These are phyloP conservation scores for Rhodotorula sp. DNA, from an alignment of 1,284 basidiomycete species.

Conservation along the genomic window DNA sequence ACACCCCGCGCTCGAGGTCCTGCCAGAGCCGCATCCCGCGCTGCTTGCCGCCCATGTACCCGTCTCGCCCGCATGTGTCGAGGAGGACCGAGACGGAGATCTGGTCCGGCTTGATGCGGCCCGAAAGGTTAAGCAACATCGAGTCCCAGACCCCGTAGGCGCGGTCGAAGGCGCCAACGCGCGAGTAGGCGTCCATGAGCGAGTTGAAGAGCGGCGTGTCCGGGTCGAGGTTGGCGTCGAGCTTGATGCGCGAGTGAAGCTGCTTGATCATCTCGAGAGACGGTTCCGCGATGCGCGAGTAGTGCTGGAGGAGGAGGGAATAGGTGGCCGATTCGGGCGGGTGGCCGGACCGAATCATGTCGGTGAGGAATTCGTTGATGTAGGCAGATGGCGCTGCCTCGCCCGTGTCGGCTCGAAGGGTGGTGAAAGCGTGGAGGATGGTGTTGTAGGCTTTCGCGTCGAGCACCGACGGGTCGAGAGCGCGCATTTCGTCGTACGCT, in stretches of 20 bases:
- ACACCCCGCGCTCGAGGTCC: constrained; percentile 44
- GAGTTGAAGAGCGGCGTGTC: constrained; percentile 77
- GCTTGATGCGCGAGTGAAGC: constrained; percentile 71
- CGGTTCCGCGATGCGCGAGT: constrained; percentile 43
- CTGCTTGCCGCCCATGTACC: constrained; percentile 31
- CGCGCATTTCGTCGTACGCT: constrained; percentile 37
- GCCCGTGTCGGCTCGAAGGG: constrained; percentile 24
- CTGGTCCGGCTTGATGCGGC: constrained; percentile 53
- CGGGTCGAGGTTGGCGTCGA: constrained; percentile 71
- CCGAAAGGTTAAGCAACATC: constrained; percentile 55
- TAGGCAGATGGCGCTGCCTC: constrained; percentile 58
- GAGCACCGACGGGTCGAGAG: constrained; percentile 29
- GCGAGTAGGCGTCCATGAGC: constrained; percentile 85
- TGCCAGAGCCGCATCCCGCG: constrained; percentile 29
- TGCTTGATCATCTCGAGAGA: constrained; percentile 55
- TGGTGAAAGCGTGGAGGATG: constrained; percentile 38
- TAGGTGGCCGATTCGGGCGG: constrained; percentile 64
- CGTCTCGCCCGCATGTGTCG: constrained; percentile 72
- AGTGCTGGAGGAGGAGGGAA: constrained; percentile 63
- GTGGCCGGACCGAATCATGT: constrained; percentile 71
- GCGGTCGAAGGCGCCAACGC: constrained; percentile 65
- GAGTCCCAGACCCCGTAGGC: constrained; percentile 78
- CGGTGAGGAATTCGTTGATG: constrained; percentile 74
- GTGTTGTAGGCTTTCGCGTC: constrained; percentile 31
- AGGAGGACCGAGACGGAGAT: constrained; percentile 75